A percentile compares a stretch with the other conserved stretches of the same genome.
Conservation (phyloP, 441 rosid genomes). For the Flueggea neowawraea region DNA sequence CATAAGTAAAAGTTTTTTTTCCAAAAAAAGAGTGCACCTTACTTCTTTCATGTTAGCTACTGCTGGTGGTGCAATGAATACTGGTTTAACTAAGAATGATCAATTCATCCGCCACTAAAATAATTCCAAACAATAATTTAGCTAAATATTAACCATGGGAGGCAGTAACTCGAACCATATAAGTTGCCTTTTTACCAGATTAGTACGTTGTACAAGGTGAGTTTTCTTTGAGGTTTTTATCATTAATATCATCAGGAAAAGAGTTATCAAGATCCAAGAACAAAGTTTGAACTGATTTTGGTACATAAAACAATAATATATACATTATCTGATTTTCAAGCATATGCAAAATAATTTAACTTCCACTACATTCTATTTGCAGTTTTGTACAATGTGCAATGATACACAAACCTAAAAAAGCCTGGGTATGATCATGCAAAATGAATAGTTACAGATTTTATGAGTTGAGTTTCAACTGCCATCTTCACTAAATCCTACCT, state of each 20-base stretch:
- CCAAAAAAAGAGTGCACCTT: too few relatives aligned
- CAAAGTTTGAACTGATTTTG: not conserved
- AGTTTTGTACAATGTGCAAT: constrained; percentile 50
- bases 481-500: constrained; percentile 38
- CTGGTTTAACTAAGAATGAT: too few relatives aligned
- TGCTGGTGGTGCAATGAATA: too few relatives aligned
- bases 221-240: not conserved
- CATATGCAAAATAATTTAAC: constrained; percentile 6
- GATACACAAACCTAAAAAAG: constrained; percentile 38
- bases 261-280: not conserved
- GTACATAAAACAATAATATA: not conserved
- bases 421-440: constrained; percentile 37
- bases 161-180: too few relatives aligned
- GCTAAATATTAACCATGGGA: too few relatives aligned
- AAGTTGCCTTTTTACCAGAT: not conserved
- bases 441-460: constrained; percentile 41
- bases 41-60: too few relatives aligned
- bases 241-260: not conserved
- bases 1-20: too few relatives aligned
- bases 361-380: constrained; percentile 17
- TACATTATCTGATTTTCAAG: not conserved
- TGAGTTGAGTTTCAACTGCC: constrained; percentile 10
- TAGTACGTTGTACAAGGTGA: not conserved
- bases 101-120: too few relatives aligned
- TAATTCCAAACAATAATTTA: too few relatives aligned